Conservation (phyloP, 1,284 basidiomycete species). For the Omphalotus olearius region DNA sequence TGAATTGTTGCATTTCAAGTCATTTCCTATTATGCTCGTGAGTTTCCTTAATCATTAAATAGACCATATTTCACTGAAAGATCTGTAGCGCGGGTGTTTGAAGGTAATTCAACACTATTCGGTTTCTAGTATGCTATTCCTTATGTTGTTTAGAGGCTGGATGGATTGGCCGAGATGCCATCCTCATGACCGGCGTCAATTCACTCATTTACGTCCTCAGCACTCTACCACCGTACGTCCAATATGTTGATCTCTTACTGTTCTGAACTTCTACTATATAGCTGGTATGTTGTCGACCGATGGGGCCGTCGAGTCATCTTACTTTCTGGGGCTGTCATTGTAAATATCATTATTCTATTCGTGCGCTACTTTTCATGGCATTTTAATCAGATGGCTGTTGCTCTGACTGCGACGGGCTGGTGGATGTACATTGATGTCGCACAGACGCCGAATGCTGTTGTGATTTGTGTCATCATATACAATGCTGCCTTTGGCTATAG, state of each 20-base stretch:
- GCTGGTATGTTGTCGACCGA: constrained; percentile 94
- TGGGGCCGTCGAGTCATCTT: constrained; percentile 90
- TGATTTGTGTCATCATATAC: constrained; percentile 88
- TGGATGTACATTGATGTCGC: constrained; percentile 93
- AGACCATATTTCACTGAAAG: constrained; percentile 8
- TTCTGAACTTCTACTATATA: constrained; percentile 26
- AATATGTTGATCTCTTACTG: constrained; percentile 11
- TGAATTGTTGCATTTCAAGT: constrained; percentile 39
- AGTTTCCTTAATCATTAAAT: constrained; percentile 28
- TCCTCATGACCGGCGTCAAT: constrained; percentile 97
- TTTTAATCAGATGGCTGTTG: constrained; percentile 62
- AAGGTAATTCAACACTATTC: constrained; percentile 46
- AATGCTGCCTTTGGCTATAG: constrained; percentile 93
- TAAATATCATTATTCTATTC: constrained; percentile 32
- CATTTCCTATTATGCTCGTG: constrained; percentile 93
- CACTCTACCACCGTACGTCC: constrained; percentile 74
- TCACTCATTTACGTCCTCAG: constrained; percentile 83
- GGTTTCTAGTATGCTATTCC: neutral
- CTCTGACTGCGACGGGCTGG: constrained; percentile 80
- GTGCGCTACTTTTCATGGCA: constrained; percentile 1
- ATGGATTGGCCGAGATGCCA: constrained; percentile 95
- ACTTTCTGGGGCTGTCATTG: constrained; percentile 85
- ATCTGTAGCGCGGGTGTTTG: constrained; percentile 69
- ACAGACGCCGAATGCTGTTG: constrained; percentile 85
- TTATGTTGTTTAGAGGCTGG: constrained; percentile 68